These are phyloP conservation scores for Cryomyces minteri DNA, from an alignment of 495 filamentous ascomycete species.

Conservation along the genomic window DNA sequence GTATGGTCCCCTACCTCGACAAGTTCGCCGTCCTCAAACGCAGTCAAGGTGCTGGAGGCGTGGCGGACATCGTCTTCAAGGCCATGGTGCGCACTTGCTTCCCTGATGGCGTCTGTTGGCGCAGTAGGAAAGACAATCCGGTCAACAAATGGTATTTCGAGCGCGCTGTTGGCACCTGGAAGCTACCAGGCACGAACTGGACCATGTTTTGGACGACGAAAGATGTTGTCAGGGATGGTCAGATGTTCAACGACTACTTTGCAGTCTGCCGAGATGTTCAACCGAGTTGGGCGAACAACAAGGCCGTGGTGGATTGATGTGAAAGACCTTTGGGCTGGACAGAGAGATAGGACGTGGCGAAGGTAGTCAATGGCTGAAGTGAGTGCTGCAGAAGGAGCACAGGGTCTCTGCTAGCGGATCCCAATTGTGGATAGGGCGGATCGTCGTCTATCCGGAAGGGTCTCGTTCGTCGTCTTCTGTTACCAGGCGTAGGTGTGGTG, in stretches of 20 bases:
- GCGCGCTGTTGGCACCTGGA: slow-evolving; percentile 61
- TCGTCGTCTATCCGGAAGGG: too few relatives aligned
- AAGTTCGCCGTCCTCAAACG: slow-evolving; percentile 90
- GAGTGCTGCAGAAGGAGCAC: too few relatives aligned
- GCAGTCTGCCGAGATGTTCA: slow-evolving; percentile 59
- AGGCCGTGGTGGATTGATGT: slow-evolving; percentile 11
- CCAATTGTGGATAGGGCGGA: too few relatives aligned
- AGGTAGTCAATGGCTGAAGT: too few relatives aligned
- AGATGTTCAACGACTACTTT: slow-evolving; percentile 61
- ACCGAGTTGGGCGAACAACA: slow-evolving; percentile 70
- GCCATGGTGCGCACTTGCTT: slow-evolving; percentile 84
- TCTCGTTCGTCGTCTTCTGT: too few relatives aligned
- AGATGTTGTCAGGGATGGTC: slow-evolving; percentile 25
- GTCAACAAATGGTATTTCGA: slow-evolving; percentile 58
- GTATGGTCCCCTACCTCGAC: slow-evolving; percentile 83
- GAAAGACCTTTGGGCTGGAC: too few relatives aligned
- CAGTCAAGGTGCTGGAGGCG: slow-evolving; percentile 76
- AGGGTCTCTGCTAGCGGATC: too few relatives aligned
- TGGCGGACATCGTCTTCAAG: slow-evolving; percentile 90
- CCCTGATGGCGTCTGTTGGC: slow-evolving; percentile 32
- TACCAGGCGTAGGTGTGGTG: too few relatives aligned
- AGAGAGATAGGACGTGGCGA: too few relatives aligned
- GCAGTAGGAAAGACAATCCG: slow-evolving; percentile 22
- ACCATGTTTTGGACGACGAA: slow-evolving; percentile 96
- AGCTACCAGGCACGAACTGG: slow-evolving; percentile 62